Base-by-base conservation (phyloP, 2,329 filamentous ascomycete species). In the Drechslera avenae region DNA sequence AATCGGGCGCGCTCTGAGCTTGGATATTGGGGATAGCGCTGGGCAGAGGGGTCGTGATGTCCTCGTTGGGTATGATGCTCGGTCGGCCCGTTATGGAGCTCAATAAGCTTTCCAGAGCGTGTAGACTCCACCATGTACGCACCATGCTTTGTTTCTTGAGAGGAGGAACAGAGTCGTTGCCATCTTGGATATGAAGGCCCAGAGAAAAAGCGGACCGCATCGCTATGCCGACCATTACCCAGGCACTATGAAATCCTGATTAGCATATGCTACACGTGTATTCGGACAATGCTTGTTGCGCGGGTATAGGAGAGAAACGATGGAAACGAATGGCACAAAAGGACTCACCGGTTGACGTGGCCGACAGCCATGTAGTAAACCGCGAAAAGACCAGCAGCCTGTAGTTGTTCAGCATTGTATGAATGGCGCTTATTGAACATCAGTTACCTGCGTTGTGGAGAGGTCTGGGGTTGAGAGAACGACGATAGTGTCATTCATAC, bases 51-150 rank as follows among this genome's bases (percentile, higher is more conserved):
- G 42, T 54, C 5, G 64, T 68, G 32, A 64, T 68, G 14, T 68
- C 58, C 14, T 59, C 57, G 32, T 66, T 60, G 2, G 57, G 52
- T 17, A 74, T 57, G 9, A 62, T 64, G n/a, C 59, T 66, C n/a
- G 73, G 66, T 9, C 72, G 64, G 1, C 73, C 73, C 3, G 68
- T 71, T 17, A 74, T 64, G 3, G 71, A 57, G 10, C 64, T 62
- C 3, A 75, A 50, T 0, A 73, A 46, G 16, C 61, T 61, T 39
- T 75, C 73, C 9, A 72, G 33, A 7, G 63, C 62, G 39, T 68
- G 64, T 9, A 75, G 33, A 17, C 67, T 66, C 67, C 73, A 73
- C 73, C 73, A 76, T 14, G 69, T 62, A 18, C 68, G 62, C 5
- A 66, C 54, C 39, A 66, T 54, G 12, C 61, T 60, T 55, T 74